Conservation (phyloP, 2,329 filamentous ascomycete genomes). For the Aschersonia sp. region DNA sequence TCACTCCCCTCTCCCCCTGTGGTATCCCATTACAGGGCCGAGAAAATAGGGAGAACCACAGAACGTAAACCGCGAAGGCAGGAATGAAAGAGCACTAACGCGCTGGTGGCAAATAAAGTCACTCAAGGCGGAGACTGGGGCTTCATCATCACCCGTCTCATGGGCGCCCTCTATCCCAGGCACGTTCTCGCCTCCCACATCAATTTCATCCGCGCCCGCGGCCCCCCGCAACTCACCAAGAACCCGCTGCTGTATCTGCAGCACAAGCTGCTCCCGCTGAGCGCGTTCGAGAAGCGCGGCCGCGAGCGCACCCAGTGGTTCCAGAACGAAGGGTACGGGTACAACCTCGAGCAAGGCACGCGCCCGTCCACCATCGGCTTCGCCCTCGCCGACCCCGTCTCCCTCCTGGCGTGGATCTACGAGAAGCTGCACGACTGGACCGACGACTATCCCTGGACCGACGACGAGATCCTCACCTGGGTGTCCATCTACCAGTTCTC, state of each 20-base stretch:
- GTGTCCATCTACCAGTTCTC: slow-evolving; percentile 59
- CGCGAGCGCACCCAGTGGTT: slow-evolving; percentile 44
- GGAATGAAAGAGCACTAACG: too few species aligned
- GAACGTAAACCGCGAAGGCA: too few species aligned
- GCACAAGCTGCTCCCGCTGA: slow-evolving; percentile 36
- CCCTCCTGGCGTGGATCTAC: slow-evolving; percentile 62
- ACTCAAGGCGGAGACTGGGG: slow-evolving; percentile 61
- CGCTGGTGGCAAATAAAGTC: slow-evolving; percentile 8
- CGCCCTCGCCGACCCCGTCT: slow-evolving; percentile 54
- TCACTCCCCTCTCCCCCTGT: background rate
- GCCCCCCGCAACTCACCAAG: slow-evolving; percentile 30
- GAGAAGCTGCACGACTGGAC: slow-evolving; percentile 72
- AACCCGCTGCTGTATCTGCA: slow-evolving; percentile 43
- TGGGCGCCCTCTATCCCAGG: slow-evolving; percentile 43
- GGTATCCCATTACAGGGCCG: too few species aligned
- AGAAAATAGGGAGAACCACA: too few species aligned
- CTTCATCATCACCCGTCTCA: slow-evolving; percentile 45
- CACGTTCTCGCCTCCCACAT: slow-evolving; percentile 40
- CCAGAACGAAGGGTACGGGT: slow-evolving; percentile 28
- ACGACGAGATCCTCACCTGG: slow-evolving; percentile 66
- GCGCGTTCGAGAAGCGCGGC: slow-evolving; percentile 18
- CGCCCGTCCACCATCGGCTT: slow-evolving; percentile 63
- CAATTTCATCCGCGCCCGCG: slow-evolving; percentile 31
- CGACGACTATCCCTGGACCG: slow-evolving; percentile 56
- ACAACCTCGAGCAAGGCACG: slow-evolving; percentile 31